A percentile compares a stretch with the other conserved stretches of the same genome.
phyloP scores from a whole-genome alignment of 179 eudicot species.

The Beta macrorhiza region DNA sequence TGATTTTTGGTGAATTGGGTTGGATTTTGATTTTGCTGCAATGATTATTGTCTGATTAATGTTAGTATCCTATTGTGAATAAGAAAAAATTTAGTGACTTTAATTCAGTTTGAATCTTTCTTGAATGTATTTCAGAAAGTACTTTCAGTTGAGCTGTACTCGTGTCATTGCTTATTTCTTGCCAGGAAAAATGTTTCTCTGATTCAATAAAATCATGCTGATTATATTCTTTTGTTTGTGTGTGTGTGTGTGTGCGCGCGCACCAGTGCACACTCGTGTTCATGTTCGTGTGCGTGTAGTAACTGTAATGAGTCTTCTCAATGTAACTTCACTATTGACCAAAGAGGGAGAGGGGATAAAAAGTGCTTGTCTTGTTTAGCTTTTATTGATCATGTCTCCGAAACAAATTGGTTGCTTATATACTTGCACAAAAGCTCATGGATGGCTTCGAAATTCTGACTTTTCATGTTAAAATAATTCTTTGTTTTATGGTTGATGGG shows the following conservation, averaged over 20 bases:
- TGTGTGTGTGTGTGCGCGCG: not conserved
- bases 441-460: not conserved
- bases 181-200: not conserved
- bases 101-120: not conserved
- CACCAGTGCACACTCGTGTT: too few relatives aligned
- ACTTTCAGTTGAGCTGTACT: not conserved
- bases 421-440: not conserved
- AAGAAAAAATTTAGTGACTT: not conserved
- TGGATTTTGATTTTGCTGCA: not conserved
- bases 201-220: not conserved
- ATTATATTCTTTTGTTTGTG: not conserved
- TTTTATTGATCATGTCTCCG: not conserved
- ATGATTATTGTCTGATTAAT: not conserved
- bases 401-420: not conserved
- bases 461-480: not conserved
- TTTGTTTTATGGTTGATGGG: slow-evolving; percentile 6
- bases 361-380: not conserved
- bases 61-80: not conserved
- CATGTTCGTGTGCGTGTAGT: too few relatives aligned
- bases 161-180: not conserved
- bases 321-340: not conserved
- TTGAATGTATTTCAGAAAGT: not conserved
- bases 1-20: not conserved
- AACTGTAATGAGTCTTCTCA: too few relatives aligned
- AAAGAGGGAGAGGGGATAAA: not conserved